Base-by-base conservation (phyloP, 257 asterid genomes). In the Datura wrightii region DNA sequence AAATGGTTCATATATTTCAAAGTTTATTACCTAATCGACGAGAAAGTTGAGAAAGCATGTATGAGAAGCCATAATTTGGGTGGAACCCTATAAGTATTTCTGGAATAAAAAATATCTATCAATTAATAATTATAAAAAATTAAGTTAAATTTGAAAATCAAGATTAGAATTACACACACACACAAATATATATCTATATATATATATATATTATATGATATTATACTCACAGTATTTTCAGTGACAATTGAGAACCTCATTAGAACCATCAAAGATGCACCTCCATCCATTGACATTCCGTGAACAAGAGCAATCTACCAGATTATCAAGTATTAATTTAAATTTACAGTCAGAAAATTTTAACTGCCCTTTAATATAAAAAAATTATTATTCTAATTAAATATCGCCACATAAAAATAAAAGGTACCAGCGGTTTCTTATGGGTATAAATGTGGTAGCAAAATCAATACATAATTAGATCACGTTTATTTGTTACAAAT, bases 211-310 rank as follows among this genome's bases (percentile, higher is more conserved):
- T 39, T 39, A 2, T 52, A 46, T 46, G 10, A 3, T 24, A 52
- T 19, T 60, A 19, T 80, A 91, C 97, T 91, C 66, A 96, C 98
- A 41, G 97, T 92, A 56, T 94, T 96, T 85, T 96, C 98, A 1
- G 99, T 96, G 87, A 94, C 98, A 46, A 92, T 94, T 13, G 98
- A 92, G 84, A 93, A 96, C 88, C 89, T 96, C 98, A 94, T 86
- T 2, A 97, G 98, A 86, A 89, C 96, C 98, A 94, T 91, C 74
- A 96, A 88, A 46, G 98, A 92, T 67, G 98, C 99, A 80, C 98
- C 98, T 76, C 98, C 98, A 39, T 98, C 98, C 98, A 96, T 94
- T 72, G 94, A 90, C 86, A 94, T 92, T 83, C 99, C 99, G 83
- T 96, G 89, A 86, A 83, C 99, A 86, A 96, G 88, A 90, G 99